These are phyloP conservation scores for Psidium friedrichsthalianum DNA, from an alignment of 345 rosid species.

Conservation along the genomic window DNA sequence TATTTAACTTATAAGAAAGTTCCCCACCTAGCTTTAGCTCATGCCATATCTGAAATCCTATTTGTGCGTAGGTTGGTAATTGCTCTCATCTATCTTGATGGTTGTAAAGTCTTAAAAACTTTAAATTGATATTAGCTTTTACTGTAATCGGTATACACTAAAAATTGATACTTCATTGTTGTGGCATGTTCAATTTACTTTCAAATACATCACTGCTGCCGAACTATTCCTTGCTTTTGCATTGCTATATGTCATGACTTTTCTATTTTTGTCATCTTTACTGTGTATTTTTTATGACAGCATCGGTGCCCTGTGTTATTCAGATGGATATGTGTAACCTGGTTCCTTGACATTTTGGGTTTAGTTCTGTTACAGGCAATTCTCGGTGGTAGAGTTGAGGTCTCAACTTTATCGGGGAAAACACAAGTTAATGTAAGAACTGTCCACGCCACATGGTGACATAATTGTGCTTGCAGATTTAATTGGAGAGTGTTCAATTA, in stretches of 20 bases:
- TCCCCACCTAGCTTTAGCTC: background rate
- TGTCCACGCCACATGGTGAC: background rate
- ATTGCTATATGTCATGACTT: background rate
- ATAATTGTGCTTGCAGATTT: background rate
- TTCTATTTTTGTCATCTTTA: background rate
- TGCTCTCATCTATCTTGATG: background rate
- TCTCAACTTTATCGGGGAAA: slow-evolving; percentile 67
- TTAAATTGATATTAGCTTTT: background rate
- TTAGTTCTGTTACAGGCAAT: slow-evolving; percentile 51
- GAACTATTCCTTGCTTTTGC: background rate
- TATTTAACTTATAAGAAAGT: background rate
- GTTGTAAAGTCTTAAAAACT: background rate
- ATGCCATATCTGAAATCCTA: background rate
- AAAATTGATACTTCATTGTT: background rate
- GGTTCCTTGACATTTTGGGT: background rate
- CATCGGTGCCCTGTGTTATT: background rate
- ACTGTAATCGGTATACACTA: background rate
- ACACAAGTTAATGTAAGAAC: slow-evolving; percentile 45
- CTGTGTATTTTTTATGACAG: background rate
- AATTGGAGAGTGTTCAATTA: background rate
- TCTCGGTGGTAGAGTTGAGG: slow-evolving; percentile 73
- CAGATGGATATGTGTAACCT: background rate
- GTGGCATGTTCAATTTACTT: background rate
- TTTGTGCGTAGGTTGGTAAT: background rate
- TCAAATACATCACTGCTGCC: background rate